Evolutionary conservation across 2,329 filamentous ascomycete species (phyloP).

Genomic region (Colletotrichum sp.): DNA sequence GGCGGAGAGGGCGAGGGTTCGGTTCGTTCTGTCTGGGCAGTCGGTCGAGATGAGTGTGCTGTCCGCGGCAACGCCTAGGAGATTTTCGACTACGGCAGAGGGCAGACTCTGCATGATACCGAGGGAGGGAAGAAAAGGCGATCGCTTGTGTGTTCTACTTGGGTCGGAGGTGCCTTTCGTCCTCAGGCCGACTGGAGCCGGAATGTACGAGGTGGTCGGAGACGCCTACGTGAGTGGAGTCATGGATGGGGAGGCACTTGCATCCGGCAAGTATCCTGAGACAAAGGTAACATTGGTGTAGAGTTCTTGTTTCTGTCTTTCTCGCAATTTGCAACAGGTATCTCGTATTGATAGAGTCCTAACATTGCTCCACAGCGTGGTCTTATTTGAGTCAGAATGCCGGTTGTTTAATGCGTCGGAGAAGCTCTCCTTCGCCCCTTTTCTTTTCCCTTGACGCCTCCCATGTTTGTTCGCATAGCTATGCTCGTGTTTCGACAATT

Average conservation of each 20-base stretch:
- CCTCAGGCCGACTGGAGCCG: neutral
- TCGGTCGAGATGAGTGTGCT: neutral
- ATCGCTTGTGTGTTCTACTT: neutral
- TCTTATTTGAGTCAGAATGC: neutral
- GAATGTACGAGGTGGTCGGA: slow-evolving; percentile 2
- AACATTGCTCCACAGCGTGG: neutral
- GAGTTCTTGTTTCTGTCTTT: neutral
- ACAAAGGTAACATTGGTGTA: neutral
- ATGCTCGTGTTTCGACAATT: neutral
- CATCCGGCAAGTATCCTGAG: neutral
- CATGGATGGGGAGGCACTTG: slow-evolving; percentile 4
- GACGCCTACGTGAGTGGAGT: neutral
- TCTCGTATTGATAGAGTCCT: neutral
- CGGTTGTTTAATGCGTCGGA: neutral
- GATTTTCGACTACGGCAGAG: neutral
- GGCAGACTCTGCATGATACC: neutral
- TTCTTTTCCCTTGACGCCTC: neutral
- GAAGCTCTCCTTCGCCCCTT: neutral
- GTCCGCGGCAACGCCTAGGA: neutral
- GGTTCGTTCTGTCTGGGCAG: neutral
- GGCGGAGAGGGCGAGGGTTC: neutral
- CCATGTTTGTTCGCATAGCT: neutral
- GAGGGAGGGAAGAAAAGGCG: neutral
- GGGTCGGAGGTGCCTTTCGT: slow-evolving; percentile 6
- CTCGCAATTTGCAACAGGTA: neutral